Percentiles rank a stretch among this genome's conserved stretches.
Evolutionary conservation across 768 basidiomycete species (phyloP).

Genomic region (Macrolepiota dolichaula): DNA sequence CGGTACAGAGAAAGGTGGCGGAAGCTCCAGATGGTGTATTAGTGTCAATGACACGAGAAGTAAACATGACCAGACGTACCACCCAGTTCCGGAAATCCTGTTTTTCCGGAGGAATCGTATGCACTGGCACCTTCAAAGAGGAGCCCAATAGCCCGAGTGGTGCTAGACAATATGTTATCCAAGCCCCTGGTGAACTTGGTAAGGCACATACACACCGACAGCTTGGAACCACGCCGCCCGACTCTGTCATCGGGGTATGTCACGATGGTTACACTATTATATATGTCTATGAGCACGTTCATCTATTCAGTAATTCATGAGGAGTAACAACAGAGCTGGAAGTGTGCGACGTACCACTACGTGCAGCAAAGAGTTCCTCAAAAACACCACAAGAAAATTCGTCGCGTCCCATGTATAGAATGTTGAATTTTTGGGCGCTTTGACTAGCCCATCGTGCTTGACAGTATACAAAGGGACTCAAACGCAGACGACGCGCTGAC

Average conservation of each 20-base stretch:
- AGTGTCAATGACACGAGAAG: background rate
- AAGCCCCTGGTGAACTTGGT: background rate
- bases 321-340: background rate
- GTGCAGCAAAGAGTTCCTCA: slow-evolving; percentile 54
- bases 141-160: slow-evolving; percentile 64
- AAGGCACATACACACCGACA: slow-evolving; percentile 52
- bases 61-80: slow-evolving; percentile 32
- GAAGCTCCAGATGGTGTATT: slow-evolving; percentile 21
- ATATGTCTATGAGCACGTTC: slow-evolving; percentile 59
- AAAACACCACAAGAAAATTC: slow-evolving; percentile 81
- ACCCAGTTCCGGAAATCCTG: slow-evolving; percentile 63
- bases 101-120: slow-evolving; percentile 58
- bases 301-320: slow-evolving; percentile 11
- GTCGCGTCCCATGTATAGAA: slow-evolving; percentile 88
- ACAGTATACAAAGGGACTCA: background rate
- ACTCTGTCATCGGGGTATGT: slow-evolving; percentile 68
- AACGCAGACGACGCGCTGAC: background rate
- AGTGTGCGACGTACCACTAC: slow-evolving; percentile 51
- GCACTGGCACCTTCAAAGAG: slow-evolving; percentile 48
- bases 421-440: slow-evolving; percentile 41
- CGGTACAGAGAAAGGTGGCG: slow-evolving; percentile 34
- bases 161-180: slow-evolving; percentile 39
- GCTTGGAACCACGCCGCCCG: slow-evolving; percentile 56
- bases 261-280: slow-evolving; percentile 63
- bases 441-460: slow-evolving; percentile 1